Base-by-base conservation (phyloP, 1,139 yeast species). In the Kluyveromyces marxianus region DNA sequence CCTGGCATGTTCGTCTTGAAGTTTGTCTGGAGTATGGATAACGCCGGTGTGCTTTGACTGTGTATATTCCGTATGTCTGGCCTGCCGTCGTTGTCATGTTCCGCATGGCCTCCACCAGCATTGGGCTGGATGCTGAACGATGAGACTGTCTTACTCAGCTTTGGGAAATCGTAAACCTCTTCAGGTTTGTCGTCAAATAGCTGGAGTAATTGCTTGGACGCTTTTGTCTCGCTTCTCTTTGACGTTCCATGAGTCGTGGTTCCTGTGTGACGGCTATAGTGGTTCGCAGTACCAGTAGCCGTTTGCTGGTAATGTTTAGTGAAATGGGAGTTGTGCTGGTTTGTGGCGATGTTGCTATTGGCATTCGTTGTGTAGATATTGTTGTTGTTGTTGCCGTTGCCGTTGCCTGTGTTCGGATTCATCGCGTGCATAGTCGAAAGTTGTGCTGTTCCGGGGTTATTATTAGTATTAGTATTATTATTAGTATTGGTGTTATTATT, bases 201-300 rank as follows among this genome's bases (percentile, higher is more conserved):
- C 62, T 81, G 81, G 48, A 83, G 69, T 37, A 88, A 67, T 3
- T 94, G 83, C 58, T 78, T 80, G 0, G 95, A 95, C 0, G 86
- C 82, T 44, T 73, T 81, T 43, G 69, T 66, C 50, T 58, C 67
- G n/a, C 56, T 41, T 25, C 50, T 58, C 39, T 54, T 57, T 26
- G 48, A 48, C 6, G 52, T 41, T 29, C 46, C 45, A 3, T 52
- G 46, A 24, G 48, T 49, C 10, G 55, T 30, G n/a, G 58, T 50
- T 7, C 55, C 59, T 25, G 55, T 58, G 10, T 53, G 52, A 10
- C 51, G 35, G 4, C 61, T 58, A 4, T 54, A 56, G 35, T 56
- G 56, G 4, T 52, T 48, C 37, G 56, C 60, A 21, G 56, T 29
- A 5, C 41, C 41, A 6, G 37, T 34, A 3, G 28, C 30, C 2